Conservation (phyloP, 495 filamentous ascomycete genomes). For the Peziza echinospora region DNA sequence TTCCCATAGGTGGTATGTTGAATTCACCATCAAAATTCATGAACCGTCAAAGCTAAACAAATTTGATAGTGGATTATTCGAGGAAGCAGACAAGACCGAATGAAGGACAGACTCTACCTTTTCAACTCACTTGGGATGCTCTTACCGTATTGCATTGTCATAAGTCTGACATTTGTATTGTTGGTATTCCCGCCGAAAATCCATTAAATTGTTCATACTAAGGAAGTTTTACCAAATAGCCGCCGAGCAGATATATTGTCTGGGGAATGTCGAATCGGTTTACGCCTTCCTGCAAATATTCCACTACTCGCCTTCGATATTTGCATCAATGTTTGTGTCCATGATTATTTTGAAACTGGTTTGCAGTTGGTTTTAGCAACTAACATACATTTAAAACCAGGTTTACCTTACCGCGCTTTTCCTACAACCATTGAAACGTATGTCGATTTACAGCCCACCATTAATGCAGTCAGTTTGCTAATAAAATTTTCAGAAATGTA, state of each 20-base stretch:
- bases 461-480: too few species aligned
- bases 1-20: too few species aligned
- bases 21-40: too few species aligned
- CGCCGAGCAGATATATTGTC: neutral
- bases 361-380: neutral
- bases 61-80: slow-evolving; percentile 16
- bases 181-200: slow-evolving; percentile 4
- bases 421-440: slow-evolving; percentile 14
- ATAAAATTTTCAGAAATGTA: neutral
- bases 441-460: too few species aligned
- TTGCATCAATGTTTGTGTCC: slow-evolving; percentile 11
- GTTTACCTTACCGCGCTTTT: slow-evolving; percentile 18
- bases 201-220: too few species aligned
- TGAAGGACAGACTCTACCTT: slow-evolving; percentile 16
- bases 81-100: slow-evolving; percentile 10
- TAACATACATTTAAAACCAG: slow-evolving; percentile 2
- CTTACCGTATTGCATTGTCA: slow-evolving; percentile 15
- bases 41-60: too few species aligned
- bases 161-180: slow-evolving; percentile 17
- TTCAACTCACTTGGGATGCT: slow-evolving; percentile 20
- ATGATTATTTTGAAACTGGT: neutral
- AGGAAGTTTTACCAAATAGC: too few species aligned
- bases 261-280: slow-evolving; percentile 13
- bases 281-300: slow-evolving; percentile 17
- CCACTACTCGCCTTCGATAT: slow-evolving; percentile 17